A percentile compares a stretch with the other conserved stretches of the same genome.
phyloP scores from a whole-genome alignment of 331 rosid species.

The Rhamnella rubrinervis region DNA sequence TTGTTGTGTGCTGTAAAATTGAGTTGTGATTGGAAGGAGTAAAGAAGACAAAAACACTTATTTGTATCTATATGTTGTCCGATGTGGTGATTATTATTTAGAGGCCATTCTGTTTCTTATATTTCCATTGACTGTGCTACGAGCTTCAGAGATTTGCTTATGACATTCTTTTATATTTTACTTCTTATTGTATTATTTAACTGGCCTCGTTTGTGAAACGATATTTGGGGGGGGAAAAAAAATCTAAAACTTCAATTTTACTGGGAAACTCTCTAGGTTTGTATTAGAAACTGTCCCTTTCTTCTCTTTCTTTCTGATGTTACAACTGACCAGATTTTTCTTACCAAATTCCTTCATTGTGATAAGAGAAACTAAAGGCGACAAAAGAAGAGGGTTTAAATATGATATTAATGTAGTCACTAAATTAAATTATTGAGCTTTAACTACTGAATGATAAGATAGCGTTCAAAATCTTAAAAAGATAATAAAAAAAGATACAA shows the following conservation, averaged over 20 bases:
- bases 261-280: neutral
- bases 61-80: constrained; percentile 61
- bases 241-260: neutral
- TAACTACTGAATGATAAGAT: no score
- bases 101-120: constrained; percentile 40
- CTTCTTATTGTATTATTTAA: constrained; percentile 37
- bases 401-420: no score
- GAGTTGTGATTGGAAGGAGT: constrained; percentile 56
- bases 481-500: no score
- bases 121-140: constrained; percentile 40
- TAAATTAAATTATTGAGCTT: no score
- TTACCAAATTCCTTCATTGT: no score
- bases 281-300: neutral
- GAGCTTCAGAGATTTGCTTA: constrained; percentile 42
- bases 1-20: constrained; percentile 58
- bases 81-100: constrained; percentile 59
- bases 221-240: neutral
- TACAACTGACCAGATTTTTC: no score
- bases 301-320: neutral
- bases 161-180: constrained; percentile 33
- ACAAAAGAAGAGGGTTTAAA: no score
- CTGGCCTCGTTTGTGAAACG: constrained; percentile 40
- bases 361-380: no score
- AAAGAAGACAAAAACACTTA: constrained; percentile 52
- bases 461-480: no score